Evolutionary conservation across 139 green algal species (phyloP).

Genomic region (Chlorokybus atmophyticus): DNA sequence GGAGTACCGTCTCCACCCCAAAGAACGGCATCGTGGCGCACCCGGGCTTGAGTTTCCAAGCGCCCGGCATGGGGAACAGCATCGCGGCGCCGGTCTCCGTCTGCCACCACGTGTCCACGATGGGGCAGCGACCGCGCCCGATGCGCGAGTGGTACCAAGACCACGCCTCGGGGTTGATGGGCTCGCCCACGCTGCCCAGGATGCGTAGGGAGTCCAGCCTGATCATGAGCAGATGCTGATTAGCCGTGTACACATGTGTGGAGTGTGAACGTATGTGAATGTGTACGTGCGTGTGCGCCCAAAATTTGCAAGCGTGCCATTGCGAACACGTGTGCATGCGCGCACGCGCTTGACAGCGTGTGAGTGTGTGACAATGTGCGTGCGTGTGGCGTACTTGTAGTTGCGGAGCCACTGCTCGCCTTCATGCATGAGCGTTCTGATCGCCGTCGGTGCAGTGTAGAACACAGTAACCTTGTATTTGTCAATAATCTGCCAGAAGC

Average conservation of each 20-base stretch:
- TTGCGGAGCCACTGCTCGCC: slow-evolving; percentile 62
- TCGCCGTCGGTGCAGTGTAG: slow-evolving; percentile 94
- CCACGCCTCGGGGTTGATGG: slow-evolving; percentile 92
- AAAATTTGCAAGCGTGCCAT: too few species aligned
- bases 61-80: slow-evolving; percentile 50
- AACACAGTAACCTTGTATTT: slow-evolving; percentile 76
- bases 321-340: too few species aligned
- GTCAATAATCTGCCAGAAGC: slow-evolving; percentile 62
- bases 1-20: slow-evolving; percentile 69
- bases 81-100: slow-evolving; percentile 72
- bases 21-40: slow-evolving; percentile 78
- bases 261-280: too few species aligned
- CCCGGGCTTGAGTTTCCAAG: slow-evolving; percentile 55
- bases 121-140: slow-evolving; percentile 50
- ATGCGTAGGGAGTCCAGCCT: slow-evolving; percentile 42
- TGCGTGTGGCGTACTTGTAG: too few species aligned
- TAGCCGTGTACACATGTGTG: too few species aligned
- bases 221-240: too few species aligned
- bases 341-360: too few species aligned
- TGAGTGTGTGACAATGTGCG: slow-evolving; percentile 15
- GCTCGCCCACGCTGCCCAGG: slow-evolving; percentile 83
- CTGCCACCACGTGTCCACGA: slow-evolving; percentile 97
- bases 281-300: too few species aligned
- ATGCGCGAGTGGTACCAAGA: slow-evolving; percentile 76
- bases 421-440: slow-evolving; percentile 69